Evolutionary conservation across 305 asterid genomes (phyloP).

Genomic region (Caryopteris hybrid): DNA sequence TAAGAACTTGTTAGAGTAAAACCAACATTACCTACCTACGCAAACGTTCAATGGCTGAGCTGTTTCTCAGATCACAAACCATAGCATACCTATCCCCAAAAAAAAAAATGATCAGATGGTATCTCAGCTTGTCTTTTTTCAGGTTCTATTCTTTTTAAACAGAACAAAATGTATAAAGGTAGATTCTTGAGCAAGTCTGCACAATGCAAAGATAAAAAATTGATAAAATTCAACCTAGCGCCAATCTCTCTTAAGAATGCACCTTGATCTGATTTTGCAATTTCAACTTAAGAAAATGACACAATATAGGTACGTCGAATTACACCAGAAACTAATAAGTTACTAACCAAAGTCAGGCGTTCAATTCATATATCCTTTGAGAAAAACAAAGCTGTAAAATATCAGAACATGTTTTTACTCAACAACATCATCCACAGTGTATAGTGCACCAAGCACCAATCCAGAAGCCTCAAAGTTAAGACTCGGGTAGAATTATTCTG

Average conservation of each 20-base stretch:
- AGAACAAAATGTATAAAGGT: neutral
- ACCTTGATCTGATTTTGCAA: neutral
- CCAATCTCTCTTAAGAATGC: neutral
- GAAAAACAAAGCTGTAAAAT: neutral
- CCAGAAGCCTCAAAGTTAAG: neutral
- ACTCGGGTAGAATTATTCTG: neutral
- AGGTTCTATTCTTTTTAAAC: neutral
- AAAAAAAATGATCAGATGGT: neutral
- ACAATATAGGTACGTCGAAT: neutral
- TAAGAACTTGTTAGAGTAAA: neutral
- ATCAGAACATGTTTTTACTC: neutral
- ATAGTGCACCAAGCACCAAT: neutral
- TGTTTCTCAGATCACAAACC: constrained; percentile 65
- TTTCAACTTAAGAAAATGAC: neutral
- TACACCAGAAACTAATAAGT: neutral
- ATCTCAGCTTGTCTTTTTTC: neutral
- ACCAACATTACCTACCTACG: constrained; percentile 48
- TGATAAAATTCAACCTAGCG: neutral
- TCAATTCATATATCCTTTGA: neutral
- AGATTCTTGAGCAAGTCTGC: neutral
- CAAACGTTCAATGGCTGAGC: constrained; percentile 70
- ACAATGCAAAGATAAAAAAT: neutral
- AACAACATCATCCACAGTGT: neutral
- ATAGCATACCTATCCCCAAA: constrained; percentile 70
- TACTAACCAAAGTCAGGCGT: neutral